A percentile compares a stretch with the other conserved stretches of the same genome.
phyloP scores from a whole-genome alignment of 306 rosid species.

The Prunus mongolica region DNA sequence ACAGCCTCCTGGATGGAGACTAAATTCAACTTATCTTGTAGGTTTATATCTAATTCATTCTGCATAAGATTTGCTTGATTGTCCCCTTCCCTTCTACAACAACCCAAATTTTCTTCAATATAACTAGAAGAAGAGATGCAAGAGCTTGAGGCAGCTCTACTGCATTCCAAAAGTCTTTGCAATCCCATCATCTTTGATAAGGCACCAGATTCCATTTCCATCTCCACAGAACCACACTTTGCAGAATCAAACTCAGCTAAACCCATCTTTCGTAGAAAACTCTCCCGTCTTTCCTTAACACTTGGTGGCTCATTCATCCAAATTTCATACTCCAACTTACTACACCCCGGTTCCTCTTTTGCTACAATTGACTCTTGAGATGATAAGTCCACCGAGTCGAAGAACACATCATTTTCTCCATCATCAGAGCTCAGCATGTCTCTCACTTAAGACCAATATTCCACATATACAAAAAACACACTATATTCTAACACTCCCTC shows the following conservation, averaged over 20 bases:
- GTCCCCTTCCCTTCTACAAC: conserved; percentile 10
- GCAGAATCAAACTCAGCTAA: conserved; percentile 37
- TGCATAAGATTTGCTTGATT: conserved; percentile 14
- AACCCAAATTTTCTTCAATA: conserved; percentile 18
- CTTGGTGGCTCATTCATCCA: conserved; percentile 79
- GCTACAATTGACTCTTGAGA: conserved; percentile 37
- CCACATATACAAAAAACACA: conserved; percentile 41
- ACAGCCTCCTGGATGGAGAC: conserved; percentile 16
- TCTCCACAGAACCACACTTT: neutral
- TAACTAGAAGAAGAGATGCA: conserved; percentile 5
- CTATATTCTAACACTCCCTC: conserved; percentile 19
- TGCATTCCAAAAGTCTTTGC: conserved; percentile 43
- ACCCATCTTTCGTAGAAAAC: conserved; percentile 58
- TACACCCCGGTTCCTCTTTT: conserved; percentile 15
- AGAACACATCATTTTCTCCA: conserved; percentile 59
- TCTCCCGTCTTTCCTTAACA: conserved; percentile 61
- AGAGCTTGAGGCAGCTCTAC: conserved; percentile 42
- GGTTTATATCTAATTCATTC: conserved; percentile 17
- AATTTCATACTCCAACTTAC: conserved; percentile 41
- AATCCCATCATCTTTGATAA: conserved; percentile 10
- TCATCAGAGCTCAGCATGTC: conserved; percentile 75
- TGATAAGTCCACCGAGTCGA: conserved; percentile 66
- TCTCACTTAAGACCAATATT: conserved; percentile 31
- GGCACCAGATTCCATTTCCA: no score
- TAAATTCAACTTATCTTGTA: conserved; percentile 14